Base-by-base conservation (phyloP, 1,284 basidiomycete species). In the Cryptococcus floricola region DNA sequence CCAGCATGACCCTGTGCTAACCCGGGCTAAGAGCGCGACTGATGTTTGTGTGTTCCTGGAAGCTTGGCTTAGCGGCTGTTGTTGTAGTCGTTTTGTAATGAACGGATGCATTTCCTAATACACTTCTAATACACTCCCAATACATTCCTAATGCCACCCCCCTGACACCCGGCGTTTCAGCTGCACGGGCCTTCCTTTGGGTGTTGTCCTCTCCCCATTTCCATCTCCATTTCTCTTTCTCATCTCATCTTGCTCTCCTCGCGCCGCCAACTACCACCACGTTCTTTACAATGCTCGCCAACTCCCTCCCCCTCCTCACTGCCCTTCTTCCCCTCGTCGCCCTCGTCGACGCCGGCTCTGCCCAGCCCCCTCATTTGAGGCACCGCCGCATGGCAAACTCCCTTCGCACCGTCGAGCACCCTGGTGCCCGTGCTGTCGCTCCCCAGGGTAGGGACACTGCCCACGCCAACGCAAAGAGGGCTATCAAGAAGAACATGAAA, bases 291-390 rank as follows among this genome's bases (percentile, higher is more conserved):
- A 70, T 70, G 68, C 60, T 68, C 50, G 58, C 67, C 43, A 47
- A 61, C 47, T 57, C 63, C 50, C 23, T 64, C 55, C 57, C 64
- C 46, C 38, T 70, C 53, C 55, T 72, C 44, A 58, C 64, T 44
- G 53, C 65, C 31, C 49, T 69, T 47, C 62, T 71, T 9, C 70
- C 69, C 9, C 61, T 69, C 37, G 58, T 73, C 39, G 59, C 59
- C 1, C 37, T 62, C 34, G 54, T 2, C 58, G 59, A 18, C 46
- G 50, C 54, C 39, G 61, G 57, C 47, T 38, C 54, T n/a, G 58
- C 56, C 48, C 56, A 58, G 39, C 59, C 62, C 10, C 56, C 63
- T 19, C 64, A 67, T 48, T 48, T 60, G 19, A 56, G 67, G 39
- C 69, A 71, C 48, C 64, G 62, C 16, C 56, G 60, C 8, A 54